phyloP scores from a whole-genome alignment of 208 protist species.

The Endotrypanum monterogeii region DNA sequence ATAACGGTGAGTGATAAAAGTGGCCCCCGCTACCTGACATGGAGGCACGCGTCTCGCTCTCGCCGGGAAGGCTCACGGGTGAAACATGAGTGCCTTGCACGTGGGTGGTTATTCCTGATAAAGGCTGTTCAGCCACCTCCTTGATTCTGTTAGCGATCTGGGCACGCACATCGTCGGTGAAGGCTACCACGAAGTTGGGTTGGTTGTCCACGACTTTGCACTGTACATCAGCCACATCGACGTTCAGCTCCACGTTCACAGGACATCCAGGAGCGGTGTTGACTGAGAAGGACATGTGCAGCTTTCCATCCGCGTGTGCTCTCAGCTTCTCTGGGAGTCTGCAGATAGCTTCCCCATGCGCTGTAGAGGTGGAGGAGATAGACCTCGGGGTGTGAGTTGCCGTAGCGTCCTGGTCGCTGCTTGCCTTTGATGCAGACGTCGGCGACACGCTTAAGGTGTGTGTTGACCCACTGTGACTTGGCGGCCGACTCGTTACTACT shows the following conservation, averaged over 20 bases:
- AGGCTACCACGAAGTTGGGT: slow-evolving; percentile 75
- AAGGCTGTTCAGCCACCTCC: slow-evolving; percentile 47
- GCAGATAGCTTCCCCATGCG: slow-evolving; percentile 29
- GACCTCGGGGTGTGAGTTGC: slow-evolving; percentile 32
- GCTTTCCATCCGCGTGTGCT: slow-evolving; percentile 59
- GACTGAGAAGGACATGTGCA: slow-evolving; percentile 77
- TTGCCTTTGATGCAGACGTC: slow-evolving; percentile 16
- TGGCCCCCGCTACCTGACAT: slow-evolving; percentile 17
- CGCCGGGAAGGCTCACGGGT: slow-evolving; percentile 4
- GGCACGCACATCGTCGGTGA: slow-evolving; percentile 64
- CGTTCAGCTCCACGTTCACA: slow-evolving; percentile 72
- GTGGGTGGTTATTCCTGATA: slow-evolving; percentile 6
- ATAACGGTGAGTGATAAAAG: slow-evolving; percentile 35
- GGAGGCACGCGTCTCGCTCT: slow-evolving; percentile 2
- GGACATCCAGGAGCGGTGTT: slow-evolving; percentile 51
- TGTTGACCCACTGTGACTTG: slow-evolving; percentile 23
- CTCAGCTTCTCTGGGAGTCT: slow-evolving; percentile 28
- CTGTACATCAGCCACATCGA: slow-evolving; percentile 78
- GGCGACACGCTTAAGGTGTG: slow-evolving; percentile 29
- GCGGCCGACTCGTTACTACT: slow-evolving; percentile 6
- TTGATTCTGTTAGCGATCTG: slow-evolving; percentile 71
- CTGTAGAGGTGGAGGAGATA: slow-evolving; percentile 30
- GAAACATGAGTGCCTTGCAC: slow-evolving; percentile 3
- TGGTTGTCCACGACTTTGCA: slow-evolving; percentile 75
- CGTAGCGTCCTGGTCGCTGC: slow-evolving; percentile 22